Conservation (phyloP, 2,329 filamentous ascomycete species). For the Penicillium sp. region DNA sequence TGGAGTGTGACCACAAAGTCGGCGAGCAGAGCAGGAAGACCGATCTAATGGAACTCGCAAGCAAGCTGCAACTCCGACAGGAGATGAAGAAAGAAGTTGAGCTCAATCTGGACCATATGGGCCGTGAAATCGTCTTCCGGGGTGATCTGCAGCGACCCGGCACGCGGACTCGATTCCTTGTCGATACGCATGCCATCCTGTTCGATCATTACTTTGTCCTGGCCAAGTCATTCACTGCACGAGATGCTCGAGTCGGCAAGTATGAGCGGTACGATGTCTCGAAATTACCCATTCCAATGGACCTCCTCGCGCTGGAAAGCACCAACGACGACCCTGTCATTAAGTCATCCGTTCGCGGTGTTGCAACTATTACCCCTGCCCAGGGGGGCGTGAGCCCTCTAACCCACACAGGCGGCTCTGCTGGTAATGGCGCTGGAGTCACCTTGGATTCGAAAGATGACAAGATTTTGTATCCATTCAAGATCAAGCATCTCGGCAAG, state of each 20-base stretch:
- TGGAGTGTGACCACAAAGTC: constrained; percentile 90
- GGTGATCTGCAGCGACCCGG: constrained; percentile 89
- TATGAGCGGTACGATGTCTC: constrained; percentile 89
- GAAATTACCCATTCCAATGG: constrained; percentile 94
- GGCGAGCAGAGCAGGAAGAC: constrained; percentile 92
- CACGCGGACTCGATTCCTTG: constrained; percentile 85
- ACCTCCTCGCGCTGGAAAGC: constrained; percentile 87
- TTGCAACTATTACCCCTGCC: constrained; percentile 60
- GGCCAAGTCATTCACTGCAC: constrained; percentile 71
- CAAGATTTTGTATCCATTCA: constrained; percentile 89
- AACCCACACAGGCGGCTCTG: constrained; percentile 67
- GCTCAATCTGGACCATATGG: constrained; percentile 91
- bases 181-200: constrained; percentile 88
- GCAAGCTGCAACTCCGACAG: constrained; percentile 80
- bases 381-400: constrained; percentile 50
- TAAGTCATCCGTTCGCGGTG: constrained; percentile 73
- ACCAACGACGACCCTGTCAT: constrained; percentile 88
- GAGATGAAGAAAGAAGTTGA: constrained; percentile 81
- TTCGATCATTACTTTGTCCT: constrained; percentile 97
- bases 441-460: constrained; percentile 67
- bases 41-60: constrained; percentile 77
- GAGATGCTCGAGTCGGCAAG: constrained; percentile 72
- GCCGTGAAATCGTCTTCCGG: constrained; percentile 82
- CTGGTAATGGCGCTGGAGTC: constrained; percentile 53
- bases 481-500: constrained; percentile 91